Evolutionary conservation across 345 rosid species (phyloP).

Genomic region (Iberis pinnata): DNA sequence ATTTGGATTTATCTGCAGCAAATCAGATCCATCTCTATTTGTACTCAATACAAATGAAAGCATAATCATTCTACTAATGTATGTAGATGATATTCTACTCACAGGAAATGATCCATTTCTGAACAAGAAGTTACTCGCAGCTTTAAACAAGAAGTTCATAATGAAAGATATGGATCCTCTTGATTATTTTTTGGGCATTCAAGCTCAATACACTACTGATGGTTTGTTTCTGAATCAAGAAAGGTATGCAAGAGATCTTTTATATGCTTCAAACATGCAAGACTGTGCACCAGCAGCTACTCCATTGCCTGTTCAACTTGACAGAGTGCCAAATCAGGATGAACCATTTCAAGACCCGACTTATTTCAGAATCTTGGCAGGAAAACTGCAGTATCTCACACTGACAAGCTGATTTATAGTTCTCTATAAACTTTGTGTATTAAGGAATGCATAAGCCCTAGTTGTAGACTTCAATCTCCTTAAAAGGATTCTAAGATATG

Average conservation of each 20-base stretch:
- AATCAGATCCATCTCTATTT: background rate
- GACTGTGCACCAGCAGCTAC: background rate
- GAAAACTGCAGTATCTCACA: background rate
- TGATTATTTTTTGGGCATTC: background rate
- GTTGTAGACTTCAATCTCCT: background rate
- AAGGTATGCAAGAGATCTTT: background rate
- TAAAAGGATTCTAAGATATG: background rate
- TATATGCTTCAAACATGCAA: background rate
- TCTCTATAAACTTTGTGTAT: background rate
- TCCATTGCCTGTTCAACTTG: background rate
- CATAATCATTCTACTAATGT: too few species aligned
- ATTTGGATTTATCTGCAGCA: background rate
- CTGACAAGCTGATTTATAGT: background rate
- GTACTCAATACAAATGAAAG: background rate
- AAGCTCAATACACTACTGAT: background rate
- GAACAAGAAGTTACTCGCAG: too few species aligned
- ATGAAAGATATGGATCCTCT: background rate
- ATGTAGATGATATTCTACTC: too few species aligned
- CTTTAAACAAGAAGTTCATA: background rate
- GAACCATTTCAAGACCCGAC: background rate
- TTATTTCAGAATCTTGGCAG: background rate
- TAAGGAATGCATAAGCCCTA: background rate
- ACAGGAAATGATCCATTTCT: too few species aligned
- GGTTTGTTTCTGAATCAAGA: background rate
- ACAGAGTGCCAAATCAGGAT: background rate